Conservation (phyloP, 192 early-diverging fungal species). For the Diversispora eburnea region DNA sequence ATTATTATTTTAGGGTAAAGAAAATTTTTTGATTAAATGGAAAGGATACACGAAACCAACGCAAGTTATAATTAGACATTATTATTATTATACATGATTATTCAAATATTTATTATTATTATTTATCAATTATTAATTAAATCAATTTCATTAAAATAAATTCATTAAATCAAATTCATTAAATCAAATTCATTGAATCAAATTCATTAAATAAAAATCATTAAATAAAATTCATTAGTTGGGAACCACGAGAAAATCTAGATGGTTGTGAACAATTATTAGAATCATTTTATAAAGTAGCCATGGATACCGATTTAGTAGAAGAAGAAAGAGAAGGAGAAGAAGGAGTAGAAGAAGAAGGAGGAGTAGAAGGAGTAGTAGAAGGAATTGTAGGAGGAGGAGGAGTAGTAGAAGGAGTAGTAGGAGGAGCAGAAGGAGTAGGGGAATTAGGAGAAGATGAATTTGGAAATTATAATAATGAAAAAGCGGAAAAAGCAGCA, state of each 20-base stretch:
- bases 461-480: not conserved
- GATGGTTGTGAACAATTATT: not conserved
- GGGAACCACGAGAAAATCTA: not conserved
- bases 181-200: no score
- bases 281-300: not conserved
- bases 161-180: no score
- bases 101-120: not conserved
- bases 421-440: not conserved
- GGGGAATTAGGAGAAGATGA: not conserved
- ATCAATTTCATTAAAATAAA: no score
- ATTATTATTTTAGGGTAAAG: not conserved
- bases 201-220: no score
- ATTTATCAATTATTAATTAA: not conserved
- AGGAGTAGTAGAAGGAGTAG: not conserved
- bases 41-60: not conserved
- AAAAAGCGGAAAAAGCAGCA: not conserved
- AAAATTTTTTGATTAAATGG: not conserved
- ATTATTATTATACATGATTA: not conserved
- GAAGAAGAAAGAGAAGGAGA: not conserved
- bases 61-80: not conserved
- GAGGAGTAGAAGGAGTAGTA: not conserved
- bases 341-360: not conserved
- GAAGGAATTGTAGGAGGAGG: not conserved
- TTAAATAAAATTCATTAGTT: not conserved
- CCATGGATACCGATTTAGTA: not conserved